Conservation (phyloP, 352 stramenopile genomes). For the Globisporangium spinosum region DNA sequence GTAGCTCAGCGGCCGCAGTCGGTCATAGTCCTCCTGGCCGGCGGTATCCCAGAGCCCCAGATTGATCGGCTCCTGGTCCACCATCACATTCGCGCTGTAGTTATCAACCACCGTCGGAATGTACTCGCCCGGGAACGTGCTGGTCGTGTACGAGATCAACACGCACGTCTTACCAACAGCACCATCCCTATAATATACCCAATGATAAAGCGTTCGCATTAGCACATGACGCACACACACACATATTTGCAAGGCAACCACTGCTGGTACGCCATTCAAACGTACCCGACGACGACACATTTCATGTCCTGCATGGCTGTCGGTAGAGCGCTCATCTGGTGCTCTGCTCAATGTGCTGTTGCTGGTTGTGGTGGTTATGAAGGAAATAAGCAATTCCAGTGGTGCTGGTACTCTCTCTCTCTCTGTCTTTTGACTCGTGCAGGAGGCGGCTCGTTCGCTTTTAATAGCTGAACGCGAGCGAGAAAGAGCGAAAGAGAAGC, state of each 20-base stretch:
- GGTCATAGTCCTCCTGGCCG: slow-evolving; percentile 96
- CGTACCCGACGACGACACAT: slow-evolving; percentile 88
- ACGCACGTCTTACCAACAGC: slow-evolving; percentile 96
- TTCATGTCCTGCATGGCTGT: slow-evolving; percentile 94
- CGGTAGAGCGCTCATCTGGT: not conserved
- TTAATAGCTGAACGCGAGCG: not conserved
- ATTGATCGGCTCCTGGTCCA: slow-evolving; percentile 94
- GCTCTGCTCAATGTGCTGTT: not conserved
- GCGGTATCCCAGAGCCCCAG: slow-evolving; percentile 96
- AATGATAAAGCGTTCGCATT: not conserved
- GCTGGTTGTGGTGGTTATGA: not conserved
- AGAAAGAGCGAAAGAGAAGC: not conserved
- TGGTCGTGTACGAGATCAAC: slow-evolving; percentile 96
- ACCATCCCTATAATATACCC: slow-evolving; percentile 74
- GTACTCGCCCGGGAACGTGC: slow-evolving; percentile 95
- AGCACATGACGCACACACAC: not conserved
- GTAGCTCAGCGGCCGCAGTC: slow-evolving; percentile 93
- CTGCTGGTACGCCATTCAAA: slow-evolving; percentile 11
- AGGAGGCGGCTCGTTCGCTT: slow-evolving; percentile 2
- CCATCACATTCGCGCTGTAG: slow-evolving; percentile 92
- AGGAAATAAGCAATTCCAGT: not conserved
- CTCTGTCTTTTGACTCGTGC: not conserved
- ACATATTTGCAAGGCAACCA: not conserved
- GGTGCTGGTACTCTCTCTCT: not conserved
- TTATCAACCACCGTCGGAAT: slow-evolving; percentile 96